phyloP scores from a whole-genome alignment of 352 stramenopile genomes.

The Paralagenidium karlingii region DNA sequence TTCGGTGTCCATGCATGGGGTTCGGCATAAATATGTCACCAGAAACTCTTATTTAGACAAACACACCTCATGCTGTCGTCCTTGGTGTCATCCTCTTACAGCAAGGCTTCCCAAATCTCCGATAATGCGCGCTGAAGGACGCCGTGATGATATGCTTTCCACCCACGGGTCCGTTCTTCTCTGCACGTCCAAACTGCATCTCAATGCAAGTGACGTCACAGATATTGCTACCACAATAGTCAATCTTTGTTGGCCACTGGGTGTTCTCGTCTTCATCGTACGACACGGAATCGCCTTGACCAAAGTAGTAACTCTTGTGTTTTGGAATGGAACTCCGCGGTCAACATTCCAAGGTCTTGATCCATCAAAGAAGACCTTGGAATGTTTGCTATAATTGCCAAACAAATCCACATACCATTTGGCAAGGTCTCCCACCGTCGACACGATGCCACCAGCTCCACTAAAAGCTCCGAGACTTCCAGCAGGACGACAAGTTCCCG shows the following conservation, averaged over 20 bases:
- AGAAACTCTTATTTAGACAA: no score
- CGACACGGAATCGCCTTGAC: constrained; percentile 22
- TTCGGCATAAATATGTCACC: no score
- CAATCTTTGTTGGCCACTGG: constrained; percentile 21
- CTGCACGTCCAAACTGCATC: no score
- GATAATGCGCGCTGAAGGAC: no score
- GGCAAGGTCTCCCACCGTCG: constrained; percentile 42
- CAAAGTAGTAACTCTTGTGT: no score
- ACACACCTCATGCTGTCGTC: no score
- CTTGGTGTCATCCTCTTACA: no score
- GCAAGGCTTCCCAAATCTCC: no score
- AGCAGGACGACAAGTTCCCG: constrained; percentile 32
- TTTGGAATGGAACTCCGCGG: constrained; percentile 20
- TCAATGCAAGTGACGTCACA: constrained; percentile 39
- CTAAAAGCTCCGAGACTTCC: constrained; percentile 15
- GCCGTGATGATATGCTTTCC: no score
- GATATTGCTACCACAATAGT: constrained; percentile 32
- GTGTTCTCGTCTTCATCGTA: constrained; percentile 5
- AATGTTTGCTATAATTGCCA: constrained; percentile 16
- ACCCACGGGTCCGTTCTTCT: no score
- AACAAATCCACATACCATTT: constrained; percentile 50
- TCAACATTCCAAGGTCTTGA: constrained; percentile 29
- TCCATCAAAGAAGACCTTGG: constrained; percentile 20
- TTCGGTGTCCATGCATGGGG: no score
- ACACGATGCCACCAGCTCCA: constrained; percentile 23